Percentiles rank a stretch among this genome's conserved stretches.
Conservation (phyloP, 176 grass and related monocot genomes). For the Oryza australiensis region DNA sequence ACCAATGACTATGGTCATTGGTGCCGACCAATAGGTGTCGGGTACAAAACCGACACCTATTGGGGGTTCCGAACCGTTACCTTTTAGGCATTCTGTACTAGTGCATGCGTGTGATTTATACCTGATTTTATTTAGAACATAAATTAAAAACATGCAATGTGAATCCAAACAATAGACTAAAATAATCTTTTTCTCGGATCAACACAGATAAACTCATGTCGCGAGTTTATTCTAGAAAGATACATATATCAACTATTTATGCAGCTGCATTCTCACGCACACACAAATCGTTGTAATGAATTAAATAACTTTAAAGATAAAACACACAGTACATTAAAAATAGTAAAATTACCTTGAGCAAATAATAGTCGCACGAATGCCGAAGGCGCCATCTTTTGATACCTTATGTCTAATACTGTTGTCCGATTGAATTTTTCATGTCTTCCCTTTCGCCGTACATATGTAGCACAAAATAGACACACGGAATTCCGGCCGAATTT, state of each 20-base stretch:
- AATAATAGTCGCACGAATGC: background rate
- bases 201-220: too few relatives aligned
- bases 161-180: background rate
- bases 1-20: too few relatives aligned
- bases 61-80: too few relatives aligned
- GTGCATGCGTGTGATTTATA: background rate
- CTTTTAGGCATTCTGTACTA: too few relatives aligned
- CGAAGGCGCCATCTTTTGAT: background rate
- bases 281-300: background rate
- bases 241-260: background rate
- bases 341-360: background rate
- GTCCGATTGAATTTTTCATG: background rate
- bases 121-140: background rate
- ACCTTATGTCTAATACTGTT: background rate
- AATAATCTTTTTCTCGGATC: background rate
- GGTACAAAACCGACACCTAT: too few relatives aligned
- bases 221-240: background rate
- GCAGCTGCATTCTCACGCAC: fast-evolving
- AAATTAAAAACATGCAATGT: fast-evolving
- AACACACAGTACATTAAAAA: too few relatives aligned
- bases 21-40: too few relatives aligned
- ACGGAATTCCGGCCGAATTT: background rate
- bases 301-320: background rate
- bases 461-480: background rate
- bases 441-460: background rate